Conservation (phyloP, 2,329 filamentous ascomycete species). For the Graphilbum fragrans region DNA sequence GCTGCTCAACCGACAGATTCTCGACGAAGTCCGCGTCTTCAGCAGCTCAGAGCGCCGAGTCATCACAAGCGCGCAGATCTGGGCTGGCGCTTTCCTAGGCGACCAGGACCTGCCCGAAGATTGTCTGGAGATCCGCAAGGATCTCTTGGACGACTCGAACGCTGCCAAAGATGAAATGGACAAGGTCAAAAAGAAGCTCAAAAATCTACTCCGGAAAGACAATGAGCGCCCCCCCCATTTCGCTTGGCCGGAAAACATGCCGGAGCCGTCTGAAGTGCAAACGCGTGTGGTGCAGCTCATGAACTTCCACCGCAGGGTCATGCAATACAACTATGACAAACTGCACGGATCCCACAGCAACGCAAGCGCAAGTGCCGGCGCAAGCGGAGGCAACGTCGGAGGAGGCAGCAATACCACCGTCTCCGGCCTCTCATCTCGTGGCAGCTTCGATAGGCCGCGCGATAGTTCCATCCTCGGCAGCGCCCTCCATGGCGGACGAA, state of each 20-base stretch:
- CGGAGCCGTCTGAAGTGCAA: conserved; percentile 88
- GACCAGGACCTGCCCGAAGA: conserved; percentile 76
- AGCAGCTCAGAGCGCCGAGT: conserved; percentile 92
- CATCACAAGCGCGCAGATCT: conserved; percentile 93
- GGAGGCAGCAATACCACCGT: conserved; percentile 21
- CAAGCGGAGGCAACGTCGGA: neutral
- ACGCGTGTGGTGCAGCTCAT: conserved; percentile 87
- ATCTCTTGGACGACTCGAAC: conserved; percentile 92
- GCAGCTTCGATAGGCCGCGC: too few relatives aligned
- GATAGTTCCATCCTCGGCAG: conserved; percentile 16
- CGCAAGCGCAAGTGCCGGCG: neutral
- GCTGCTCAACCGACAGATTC: conserved; percentile 79
- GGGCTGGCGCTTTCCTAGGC: conserved; percentile 78
- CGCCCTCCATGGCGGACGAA: conserved; percentile 16
- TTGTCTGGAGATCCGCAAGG: conserved; percentile 84
- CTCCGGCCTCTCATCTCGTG: neutral
- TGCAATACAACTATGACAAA: conserved; percentile 86
- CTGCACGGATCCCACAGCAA: conserved; percentile 43
- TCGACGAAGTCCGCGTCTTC: conserved; percentile 89
- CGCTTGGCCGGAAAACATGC: conserved; percentile 93
- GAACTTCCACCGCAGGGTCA: conserved; percentile 92
- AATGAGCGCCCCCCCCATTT: conserved; percentile 89
- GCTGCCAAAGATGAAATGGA: conserved; percentile 99
- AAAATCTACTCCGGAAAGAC: conserved; percentile 82
- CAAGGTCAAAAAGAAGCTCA: conserved; percentile 99